These are phyloP conservation scores for Hanseniaspora thailandica DNA, from an alignment of 805 yeast genomes.

Conservation along the genomic window DNA sequence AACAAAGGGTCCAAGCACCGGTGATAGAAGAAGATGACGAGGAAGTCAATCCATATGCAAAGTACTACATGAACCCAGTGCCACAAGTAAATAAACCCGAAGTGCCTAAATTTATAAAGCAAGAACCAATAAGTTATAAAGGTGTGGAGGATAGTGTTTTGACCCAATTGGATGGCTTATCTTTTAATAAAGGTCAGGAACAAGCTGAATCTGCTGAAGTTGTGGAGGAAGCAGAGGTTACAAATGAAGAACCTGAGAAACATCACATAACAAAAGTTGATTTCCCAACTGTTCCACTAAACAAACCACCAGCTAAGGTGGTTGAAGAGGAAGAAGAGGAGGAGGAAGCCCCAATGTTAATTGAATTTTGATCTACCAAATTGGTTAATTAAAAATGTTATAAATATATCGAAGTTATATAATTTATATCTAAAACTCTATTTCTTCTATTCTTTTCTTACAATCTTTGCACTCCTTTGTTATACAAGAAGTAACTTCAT, in stretches of 20 bases:
- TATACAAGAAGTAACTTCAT: constrained; percentile 33
- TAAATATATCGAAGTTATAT: constrained; percentile 1
- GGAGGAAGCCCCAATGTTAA: constrained; percentile 22
- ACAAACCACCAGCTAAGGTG: constrained; percentile 19
- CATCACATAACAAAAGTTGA: constrained; percentile 28
- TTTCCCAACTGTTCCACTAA: constrained; percentile 34
- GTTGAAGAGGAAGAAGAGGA: constrained; percentile 14
- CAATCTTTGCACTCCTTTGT: constrained; percentile 63
- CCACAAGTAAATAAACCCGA: neutral
- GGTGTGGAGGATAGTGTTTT: constrained; percentile 4
- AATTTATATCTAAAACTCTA: constrained; percentile 44
- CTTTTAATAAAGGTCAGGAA: constrained; percentile 4
- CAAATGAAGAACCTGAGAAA: neutral
- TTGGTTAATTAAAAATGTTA: neutral
- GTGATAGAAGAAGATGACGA: constrained; percentile 2
- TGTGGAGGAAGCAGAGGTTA: neutral
- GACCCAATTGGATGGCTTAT: constrained; percentile 13
- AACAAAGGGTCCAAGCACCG: neutral
- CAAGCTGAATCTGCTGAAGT: constrained; percentile 12
- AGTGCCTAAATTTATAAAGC: neutral
- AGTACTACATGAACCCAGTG: constrained; percentile 10
- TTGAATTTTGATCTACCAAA: constrained; percentile 22
- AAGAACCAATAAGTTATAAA: neutral
- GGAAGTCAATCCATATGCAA: constrained; percentile 13
- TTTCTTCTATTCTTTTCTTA: constrained; percentile 75